Conservation (phyloP, 163 green algal genomes). For the Volvox carteri region DNA sequence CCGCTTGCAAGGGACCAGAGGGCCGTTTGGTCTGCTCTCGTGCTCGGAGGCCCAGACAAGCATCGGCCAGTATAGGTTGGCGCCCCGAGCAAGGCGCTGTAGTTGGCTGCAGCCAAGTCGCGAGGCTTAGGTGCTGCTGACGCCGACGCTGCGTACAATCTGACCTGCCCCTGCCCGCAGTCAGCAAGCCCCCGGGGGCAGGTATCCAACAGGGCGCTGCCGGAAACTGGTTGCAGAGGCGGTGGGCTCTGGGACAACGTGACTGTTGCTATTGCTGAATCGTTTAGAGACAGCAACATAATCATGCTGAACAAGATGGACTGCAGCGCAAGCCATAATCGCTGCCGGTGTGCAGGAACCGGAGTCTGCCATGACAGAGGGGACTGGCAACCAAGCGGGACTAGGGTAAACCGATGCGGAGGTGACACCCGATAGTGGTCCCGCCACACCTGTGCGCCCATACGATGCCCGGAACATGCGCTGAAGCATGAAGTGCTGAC, state of each 20-base stretch:
- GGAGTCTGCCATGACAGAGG: no score
- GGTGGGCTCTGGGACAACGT: background rate
- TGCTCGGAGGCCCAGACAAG: background rate
- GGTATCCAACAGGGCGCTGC: background rate
- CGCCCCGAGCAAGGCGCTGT: background rate
- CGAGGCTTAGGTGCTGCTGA: background rate
- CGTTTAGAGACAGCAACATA: background rate
- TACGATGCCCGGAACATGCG: background rate
- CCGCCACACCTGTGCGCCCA: background rate
- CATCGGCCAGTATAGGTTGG: background rate
- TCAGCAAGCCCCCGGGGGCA: background rate
- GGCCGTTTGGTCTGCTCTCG: background rate
- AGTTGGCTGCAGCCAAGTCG: background rate
- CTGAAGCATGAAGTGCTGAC: conserved; percentile 2
- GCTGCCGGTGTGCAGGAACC: no score
- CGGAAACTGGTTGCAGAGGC: background rate
- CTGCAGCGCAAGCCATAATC: no score
- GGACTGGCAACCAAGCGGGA: no score
- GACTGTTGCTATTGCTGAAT: background rate
- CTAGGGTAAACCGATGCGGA: background rate
- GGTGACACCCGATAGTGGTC: background rate
- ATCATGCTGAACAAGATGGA: no score
- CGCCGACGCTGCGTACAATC: background rate
- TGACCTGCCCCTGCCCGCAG: background rate
- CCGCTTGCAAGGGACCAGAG: conserved; percentile 11